Evolutionary conservation across 371 early-diverging fungal genomes (phyloP).

Genomic region (Gilbertella persicaria): DNA sequence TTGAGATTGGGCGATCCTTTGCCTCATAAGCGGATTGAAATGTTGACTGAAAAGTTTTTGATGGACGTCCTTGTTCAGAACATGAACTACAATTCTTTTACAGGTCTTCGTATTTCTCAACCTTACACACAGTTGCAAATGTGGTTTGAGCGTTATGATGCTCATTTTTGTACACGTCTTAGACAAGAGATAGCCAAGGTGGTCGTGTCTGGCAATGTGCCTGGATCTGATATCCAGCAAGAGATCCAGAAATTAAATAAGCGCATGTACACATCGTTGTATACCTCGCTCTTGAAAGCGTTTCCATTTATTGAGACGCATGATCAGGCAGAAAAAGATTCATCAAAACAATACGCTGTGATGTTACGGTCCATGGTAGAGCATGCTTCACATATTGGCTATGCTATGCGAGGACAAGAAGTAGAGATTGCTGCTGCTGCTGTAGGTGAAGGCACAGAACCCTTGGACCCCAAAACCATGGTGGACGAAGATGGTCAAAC

Average conservation of each 20-base stretch:
- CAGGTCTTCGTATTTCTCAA: constrained; percentile 32
- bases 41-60: constrained; percentile 63
- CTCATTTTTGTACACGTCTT: constrained; percentile 34
- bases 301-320: constrained; percentile 45
- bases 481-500: constrained; percentile 37
- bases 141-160: constrained; percentile 31
- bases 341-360: constrained; percentile 33
- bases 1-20: constrained; percentile 31
- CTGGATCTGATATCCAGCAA: constrained; percentile 26
- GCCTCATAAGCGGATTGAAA: constrained; percentile 49
- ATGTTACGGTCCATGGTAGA: constrained; percentile 38
- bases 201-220: constrained; percentile 28
- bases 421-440: constrained; percentile 48
- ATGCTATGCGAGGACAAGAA: constrained; percentile 50
- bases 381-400: constrained; percentile 37
- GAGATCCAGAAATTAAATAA: constrained; percentile 33
- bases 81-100: constrained; percentile 41
- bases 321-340: constrained; percentile 33
- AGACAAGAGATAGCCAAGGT: constrained; percentile 46
- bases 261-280: constrained; percentile 39
- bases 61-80: constrained; percentile 52
- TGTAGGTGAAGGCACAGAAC: constrained; percentile 39
- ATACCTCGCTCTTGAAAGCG: constrained; percentile 41
- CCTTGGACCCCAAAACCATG: constrained; percentile 41
- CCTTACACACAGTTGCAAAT: constrained; percentile 27